Evolutionary conservation across 768 basidiomycete genomes (phyloP), one percentile per base, ranked within the genome.

Genomic region (Agaricus subrufescens): DNA sequence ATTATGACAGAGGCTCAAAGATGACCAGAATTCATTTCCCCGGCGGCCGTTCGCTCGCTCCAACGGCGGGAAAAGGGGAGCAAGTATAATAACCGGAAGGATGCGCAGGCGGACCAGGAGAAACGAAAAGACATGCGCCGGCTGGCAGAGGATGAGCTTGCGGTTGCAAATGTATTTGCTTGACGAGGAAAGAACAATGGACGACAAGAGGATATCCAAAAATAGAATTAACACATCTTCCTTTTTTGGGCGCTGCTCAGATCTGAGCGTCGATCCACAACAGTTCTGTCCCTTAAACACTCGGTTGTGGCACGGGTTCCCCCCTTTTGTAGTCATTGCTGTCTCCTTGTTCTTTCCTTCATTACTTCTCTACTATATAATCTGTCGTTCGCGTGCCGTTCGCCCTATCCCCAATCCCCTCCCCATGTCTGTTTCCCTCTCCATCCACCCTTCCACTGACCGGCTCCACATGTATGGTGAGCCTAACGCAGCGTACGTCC

Each of bases 141-240:
- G 68, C 75, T 82, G 56, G 80, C 76, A 45, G 91, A 95, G 71
- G 84, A 91, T 70, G 84, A 84, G 58, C 71, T 99, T 65, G 89
- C 86, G 26, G 91, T 94, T 54, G 76, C 85, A 30, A 94, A 91
- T 70, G 89, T 99, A 30, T 99, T 99, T 71, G 85, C 89, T 54
- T 99, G 76, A 34, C 34, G 34, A 34, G 7, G 34, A 34, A 34
- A 46, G 25, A 54, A 50, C 58, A 46, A 46, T 39, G 46, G 40
- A 23, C 4, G 37, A 15, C 19, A 51, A 54, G 30, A 47, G 57
- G 46, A 58, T 34, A 42, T 42, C 57, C 46, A 58, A n/a, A 40
- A 48, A 40, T 14, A 29, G 53, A 43, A 38, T 23, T 43, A 42
- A 26, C 14, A 4, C 29, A 31, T 30, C 29, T 48, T 29, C 46